Conservation (phyloP, 805 yeast species). For the Blastobotrys muscicola region DNA sequence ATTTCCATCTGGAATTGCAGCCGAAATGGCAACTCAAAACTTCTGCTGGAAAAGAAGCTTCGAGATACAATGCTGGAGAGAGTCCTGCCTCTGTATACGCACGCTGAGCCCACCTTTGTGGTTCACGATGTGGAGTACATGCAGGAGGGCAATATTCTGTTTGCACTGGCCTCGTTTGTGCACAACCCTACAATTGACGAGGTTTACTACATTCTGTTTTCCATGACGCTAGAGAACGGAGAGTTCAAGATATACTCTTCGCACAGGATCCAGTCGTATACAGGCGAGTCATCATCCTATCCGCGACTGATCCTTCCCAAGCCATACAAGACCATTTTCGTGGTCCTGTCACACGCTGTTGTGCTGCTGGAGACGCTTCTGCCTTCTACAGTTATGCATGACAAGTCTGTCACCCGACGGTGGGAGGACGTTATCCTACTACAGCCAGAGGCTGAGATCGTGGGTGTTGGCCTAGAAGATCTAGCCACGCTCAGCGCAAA, state of each 20-base stretch:
- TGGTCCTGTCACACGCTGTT: constrained; percentile 49
- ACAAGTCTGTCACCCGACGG: constrained; percentile 30
- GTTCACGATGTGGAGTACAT: constrained; percentile 55
- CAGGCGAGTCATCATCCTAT: constrained; percentile 24
- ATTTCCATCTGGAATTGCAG: constrained; percentile 43
- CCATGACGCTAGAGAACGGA: constrained; percentile 36
- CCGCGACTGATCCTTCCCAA: constrained; percentile 50
- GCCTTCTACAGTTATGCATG: constrained; percentile 23
- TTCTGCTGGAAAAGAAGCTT: constrained; percentile 31
- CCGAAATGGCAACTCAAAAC: constrained; percentile 34
- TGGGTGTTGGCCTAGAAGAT: constrained; percentile 52
- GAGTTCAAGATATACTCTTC: constrained; percentile 53
- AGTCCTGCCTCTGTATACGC: constrained; percentile 41
- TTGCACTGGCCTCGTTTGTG: constrained; percentile 41
- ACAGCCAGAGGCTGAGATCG: constrained; percentile 40
- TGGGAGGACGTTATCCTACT: constrained; percentile 80
- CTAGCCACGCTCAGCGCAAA: constrained; percentile 18
- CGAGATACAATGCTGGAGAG: constrained; percentile 31
- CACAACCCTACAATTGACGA: constrained; percentile 24
- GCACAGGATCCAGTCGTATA: constrained; percentile 49
- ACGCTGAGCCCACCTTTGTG: constrained; percentile 40
- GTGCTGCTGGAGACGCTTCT: constrained; percentile 49
- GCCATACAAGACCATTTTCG: constrained; percentile 51
- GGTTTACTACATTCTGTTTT: constrained; percentile 40
- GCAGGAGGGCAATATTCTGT: constrained; percentile 33